A percentile compares a stretch with the other conserved stretches of the same genome.
Conservation (phyloP, 2,329 filamentous ascomycete genomes). For the Exophiala mesophila region DNA sequence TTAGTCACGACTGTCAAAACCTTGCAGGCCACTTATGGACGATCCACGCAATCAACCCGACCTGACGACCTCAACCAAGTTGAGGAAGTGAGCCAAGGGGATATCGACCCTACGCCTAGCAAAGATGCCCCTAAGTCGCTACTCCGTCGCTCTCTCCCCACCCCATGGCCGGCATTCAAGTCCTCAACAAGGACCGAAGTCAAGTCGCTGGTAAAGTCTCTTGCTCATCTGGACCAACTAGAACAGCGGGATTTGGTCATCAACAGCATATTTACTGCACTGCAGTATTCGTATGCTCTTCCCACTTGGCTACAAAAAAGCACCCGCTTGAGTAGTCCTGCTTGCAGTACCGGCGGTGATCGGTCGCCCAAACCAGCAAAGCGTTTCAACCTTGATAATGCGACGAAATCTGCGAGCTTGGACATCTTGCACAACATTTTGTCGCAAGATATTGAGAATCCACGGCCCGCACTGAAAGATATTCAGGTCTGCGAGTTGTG, state of each 20-base stretch:
- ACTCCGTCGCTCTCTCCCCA: neutral
- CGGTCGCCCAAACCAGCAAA: conserved; percentile 2
- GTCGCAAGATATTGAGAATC: too few species aligned
- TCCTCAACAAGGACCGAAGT: conserved; percentile 11
- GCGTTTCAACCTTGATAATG: neutral
- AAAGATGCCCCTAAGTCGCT: neutral
- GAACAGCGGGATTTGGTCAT: conserved; percentile 13
- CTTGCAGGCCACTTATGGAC: conserved; percentile 12
- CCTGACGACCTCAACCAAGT: neutral
- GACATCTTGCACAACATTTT: neutral
- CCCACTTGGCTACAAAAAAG: conserved; percentile 7
- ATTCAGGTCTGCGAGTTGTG: conserved; percentile 14
- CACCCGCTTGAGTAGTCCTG: neutral
- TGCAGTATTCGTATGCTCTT: conserved; percentile 16
- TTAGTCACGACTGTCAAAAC: conserved; percentile 37
- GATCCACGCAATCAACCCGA: neutral
- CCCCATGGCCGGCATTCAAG: conserved; percentile 1
- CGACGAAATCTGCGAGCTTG: neutral
- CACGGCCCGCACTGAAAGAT: too few species aligned
- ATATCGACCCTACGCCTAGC: neutral
- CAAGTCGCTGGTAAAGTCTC: conserved; percentile 10
- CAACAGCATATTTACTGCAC: conserved; percentile 13
- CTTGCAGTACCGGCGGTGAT: conserved; percentile 9
- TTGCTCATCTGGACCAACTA: conserved; percentile 15
- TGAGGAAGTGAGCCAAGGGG: neutral